phyloP scores from a whole-genome alignment of 345 rosid species.

The Citrus maxima region DNA sequence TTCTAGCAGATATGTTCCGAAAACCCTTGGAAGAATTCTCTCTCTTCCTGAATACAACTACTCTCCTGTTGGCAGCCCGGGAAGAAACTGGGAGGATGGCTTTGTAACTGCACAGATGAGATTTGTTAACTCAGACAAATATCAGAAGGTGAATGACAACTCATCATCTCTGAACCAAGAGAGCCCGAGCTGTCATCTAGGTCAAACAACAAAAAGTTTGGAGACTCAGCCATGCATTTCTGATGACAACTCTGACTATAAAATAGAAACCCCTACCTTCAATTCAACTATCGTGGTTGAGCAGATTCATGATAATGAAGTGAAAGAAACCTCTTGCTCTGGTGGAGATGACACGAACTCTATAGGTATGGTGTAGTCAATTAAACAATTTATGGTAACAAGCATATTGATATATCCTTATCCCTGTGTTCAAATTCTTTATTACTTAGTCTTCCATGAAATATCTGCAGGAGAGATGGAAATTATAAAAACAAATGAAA shows the following conservation, averaged over 20 bases:
- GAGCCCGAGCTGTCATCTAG: conserved; percentile 30
- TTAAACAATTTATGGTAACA: conserved; percentile 11
- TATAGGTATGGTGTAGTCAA: conserved; percentile 41
- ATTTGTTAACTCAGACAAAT: conserved; percentile 35
- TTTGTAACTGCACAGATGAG: conserved; percentile 49
- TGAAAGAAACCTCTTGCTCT: conserved; percentile 26
- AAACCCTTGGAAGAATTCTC: conserved; percentile 77
- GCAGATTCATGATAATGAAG: conserved; percentile 22
- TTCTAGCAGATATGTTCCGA: conserved; percentile 47
- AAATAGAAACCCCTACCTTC: conserved; percentile 20
- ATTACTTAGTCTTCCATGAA: neutral
- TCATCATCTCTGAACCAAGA: conserved; percentile 29
- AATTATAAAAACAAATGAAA: conserved; percentile 28
- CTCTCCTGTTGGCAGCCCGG: conserved; percentile 75
- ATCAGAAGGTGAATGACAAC: conserved; percentile 30
- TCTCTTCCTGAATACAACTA: conserved; percentile 65
- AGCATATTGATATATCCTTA: conserved; percentile 2
- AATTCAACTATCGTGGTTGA: conserved; percentile 24
- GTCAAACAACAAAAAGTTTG: conserved; percentile 16
- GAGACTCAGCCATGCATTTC: conserved; percentile 30
- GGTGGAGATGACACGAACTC: conserved; percentile 26
- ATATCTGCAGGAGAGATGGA: conserved; percentile 34
- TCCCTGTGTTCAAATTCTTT: neutral
- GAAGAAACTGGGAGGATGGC: conserved; percentile 47
- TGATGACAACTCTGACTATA: conserved; percentile 21